phyloP scores from a whole-genome alignment of 23 red algal species.

The Chondrus crispus region DNA sequence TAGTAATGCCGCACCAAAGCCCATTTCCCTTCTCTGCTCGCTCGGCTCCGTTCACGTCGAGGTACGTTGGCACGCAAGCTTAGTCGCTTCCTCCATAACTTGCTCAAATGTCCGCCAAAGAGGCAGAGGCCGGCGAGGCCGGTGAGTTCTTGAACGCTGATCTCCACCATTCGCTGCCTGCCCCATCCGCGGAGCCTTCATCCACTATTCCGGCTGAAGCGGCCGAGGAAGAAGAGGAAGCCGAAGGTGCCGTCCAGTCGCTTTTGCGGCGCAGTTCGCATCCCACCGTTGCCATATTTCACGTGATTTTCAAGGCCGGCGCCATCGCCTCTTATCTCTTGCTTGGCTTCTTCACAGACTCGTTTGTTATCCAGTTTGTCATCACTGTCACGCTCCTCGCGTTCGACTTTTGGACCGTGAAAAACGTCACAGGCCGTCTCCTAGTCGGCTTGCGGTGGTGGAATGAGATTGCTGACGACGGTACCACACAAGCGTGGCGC shows the following conservation, averaged over 20 bases:
- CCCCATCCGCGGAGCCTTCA: constrained; percentile 2
- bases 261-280: constrained; percentile 69
- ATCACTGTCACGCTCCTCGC: constrained; percentile 89
- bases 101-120: constrained; percentile 1
- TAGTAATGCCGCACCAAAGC: background rate
- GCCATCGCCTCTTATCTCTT: constrained; percentile 78
- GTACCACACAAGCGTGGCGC: constrained; percentile 75
- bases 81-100: background rate
- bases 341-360: constrained; percentile 75
- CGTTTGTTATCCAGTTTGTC: constrained; percentile 97
- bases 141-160: constrained; percentile 55
- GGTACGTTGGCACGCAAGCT: background rate
- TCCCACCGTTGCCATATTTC: constrained; percentile 69
- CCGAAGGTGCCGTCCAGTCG: constrained; percentile 52
- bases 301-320: constrained; percentile 82
- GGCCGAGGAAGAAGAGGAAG: constrained; percentile 40
- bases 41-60: background rate
- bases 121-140: background rate
- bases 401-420: constrained; percentile 99
- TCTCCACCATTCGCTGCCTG: background rate
- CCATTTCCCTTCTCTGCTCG: background rate
- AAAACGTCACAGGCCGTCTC: constrained; percentile 89
- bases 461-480: constrained; percentile 89
- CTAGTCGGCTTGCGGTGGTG: constrained; percentile 98
- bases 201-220: background rate